Base-by-base conservation (phyloP, 768 basidiomycete species). In the Gautieria morchelliformis region DNA sequence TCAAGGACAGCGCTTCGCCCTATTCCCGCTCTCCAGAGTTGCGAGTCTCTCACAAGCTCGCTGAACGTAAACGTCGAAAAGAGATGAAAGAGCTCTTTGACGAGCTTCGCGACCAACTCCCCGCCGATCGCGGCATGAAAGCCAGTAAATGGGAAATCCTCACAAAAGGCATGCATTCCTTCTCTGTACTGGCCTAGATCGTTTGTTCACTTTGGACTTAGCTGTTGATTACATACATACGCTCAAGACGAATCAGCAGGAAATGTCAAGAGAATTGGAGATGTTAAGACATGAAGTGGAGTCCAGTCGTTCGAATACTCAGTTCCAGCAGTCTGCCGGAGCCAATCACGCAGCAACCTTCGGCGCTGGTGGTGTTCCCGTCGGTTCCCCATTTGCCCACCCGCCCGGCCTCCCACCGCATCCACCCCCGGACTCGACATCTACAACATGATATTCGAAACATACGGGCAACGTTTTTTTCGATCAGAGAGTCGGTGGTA, bases 71-170 rank as follows among this genome's bases (percentile, higher is more conserved):
- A 71, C 74, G 96, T 63, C 78, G 96, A 70, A 97, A 95, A 72
- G 96, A 99, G 73, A 99, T 99, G 96, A 96, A 96, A 68, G 94
- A 97, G 59, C 70, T 99, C 45, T 98, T 98, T 67, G 96, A 99
- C 63, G 96, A 99, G 69, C 73, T 99, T 61, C 80, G 93, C 58
- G 94, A 96, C 69, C 84, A 90, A 65, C 74, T 99, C 24, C 96
- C 96, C 1, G 86, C 87, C 52, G 93, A 93, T 73, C 81, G 88
- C 53, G 93, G 87, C 44, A 89, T 93, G 84, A 98, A 98, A 68
- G 88, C 92, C 19, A 93, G 90, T 73, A 99, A 99, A 73, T 98
- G 95, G 96, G 96, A 99, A 74, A 97, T 97, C 60, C 72, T 99
- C 35, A 94, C 86, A 71, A 95, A 96, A 84, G 90, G 94, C 90